phyloP scores from a whole-genome alignment of 225 moss, liverwort and hornwort species.

The Bryoerythrophyllum caledonicum region DNA sequence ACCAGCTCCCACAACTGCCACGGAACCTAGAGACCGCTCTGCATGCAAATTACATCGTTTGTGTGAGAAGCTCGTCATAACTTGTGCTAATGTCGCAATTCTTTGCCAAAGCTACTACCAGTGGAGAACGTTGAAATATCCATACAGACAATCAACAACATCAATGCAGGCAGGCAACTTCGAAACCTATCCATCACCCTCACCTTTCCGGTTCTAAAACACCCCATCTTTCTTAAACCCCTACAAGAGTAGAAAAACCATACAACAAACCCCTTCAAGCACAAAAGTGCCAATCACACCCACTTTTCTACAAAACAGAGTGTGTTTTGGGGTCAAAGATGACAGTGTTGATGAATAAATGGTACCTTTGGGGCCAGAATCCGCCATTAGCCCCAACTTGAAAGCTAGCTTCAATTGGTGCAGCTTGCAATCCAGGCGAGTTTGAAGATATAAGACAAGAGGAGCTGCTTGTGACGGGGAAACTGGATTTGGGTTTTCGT shows the following conservation, averaged over 20 bases:
- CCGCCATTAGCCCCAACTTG: conserved; percentile 40
- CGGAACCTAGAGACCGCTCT: conserved; percentile 68
- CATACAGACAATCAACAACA: too few relatives aligned
- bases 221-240: neutral
- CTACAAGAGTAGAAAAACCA: neutral
- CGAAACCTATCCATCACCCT: neutral
- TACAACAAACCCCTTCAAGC: neutral
- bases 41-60: conserved; percentile 27
- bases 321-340: too few relatives aligned
- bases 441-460: too few relatives aligned
- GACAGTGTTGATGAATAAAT: too few relatives aligned
- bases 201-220: neutral
- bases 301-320: neutral
- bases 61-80: too few relatives aligned
- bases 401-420: neutral
- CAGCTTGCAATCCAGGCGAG: neutral
- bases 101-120: too few relatives aligned
- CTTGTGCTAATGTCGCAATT: too few relatives aligned
- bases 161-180: neutral
- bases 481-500: too few relatives aligned
- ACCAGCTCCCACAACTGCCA: conserved; percentile 91
- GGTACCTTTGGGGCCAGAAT: conserved; percentile 27
- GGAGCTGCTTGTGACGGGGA: neutral
- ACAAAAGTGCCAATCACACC: neutral
- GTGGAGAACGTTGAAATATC: too few relatives aligned